A percentile compares a stretch with the other conserved stretches of the same genome.
Evolutionary conservation across 108 stramenopile species (phyloP).

Genomic region (Pinguiococcus pyrenoidosus): DNA sequence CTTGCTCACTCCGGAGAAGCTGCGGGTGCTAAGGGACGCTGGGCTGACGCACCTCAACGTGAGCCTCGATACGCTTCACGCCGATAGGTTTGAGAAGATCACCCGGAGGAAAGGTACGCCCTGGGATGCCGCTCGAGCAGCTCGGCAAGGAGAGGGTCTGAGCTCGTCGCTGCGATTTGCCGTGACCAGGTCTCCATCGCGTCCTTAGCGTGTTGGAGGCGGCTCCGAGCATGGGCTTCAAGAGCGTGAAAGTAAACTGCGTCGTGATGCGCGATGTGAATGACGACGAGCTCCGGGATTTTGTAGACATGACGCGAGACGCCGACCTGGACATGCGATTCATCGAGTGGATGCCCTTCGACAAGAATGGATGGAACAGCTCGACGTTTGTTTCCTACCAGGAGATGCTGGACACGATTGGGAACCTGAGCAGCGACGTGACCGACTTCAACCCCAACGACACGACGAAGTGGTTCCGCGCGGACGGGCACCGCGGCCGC

Average conservation of each 20-base stretch:
- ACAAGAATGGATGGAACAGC: conserved; percentile 75
- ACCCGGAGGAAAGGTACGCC: conserved; percentile 71
- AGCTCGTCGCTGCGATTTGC: no score
- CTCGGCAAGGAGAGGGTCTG: no score
- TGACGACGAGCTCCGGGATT: conserved; percentile 70
- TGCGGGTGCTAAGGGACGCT: conserved; percentile 58
- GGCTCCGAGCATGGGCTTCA: no score
- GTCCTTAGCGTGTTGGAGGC: no score
- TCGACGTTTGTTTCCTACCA: conserved; percentile 60
- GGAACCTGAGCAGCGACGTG: conserved; percentile 15
- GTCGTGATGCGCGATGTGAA: conserved; percentile 79
- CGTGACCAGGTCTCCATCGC: no score
- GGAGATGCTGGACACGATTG: conserved; percentile 55
- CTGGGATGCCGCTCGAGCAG: conserved; percentile 33
- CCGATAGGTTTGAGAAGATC: conserved; percentile 63
- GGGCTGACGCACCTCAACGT: conserved; percentile 85
- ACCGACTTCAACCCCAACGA: conserved; percentile 84
- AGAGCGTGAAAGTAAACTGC: conserved; percentile 83
- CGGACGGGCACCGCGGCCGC: conserved; percentile 29
- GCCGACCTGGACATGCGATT: conserved; percentile 74
- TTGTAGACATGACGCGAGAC: conserved; percentile 48
- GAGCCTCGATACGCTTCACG: conserved; percentile 71
- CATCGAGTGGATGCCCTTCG: conserved; percentile 99
- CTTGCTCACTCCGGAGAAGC: conserved; percentile 44
- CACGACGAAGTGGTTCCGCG: conserved; percentile 89